phyloP scores from a whole-genome alignment of 805 yeast genomes.

The Barnettozyma salicaria region DNA sequence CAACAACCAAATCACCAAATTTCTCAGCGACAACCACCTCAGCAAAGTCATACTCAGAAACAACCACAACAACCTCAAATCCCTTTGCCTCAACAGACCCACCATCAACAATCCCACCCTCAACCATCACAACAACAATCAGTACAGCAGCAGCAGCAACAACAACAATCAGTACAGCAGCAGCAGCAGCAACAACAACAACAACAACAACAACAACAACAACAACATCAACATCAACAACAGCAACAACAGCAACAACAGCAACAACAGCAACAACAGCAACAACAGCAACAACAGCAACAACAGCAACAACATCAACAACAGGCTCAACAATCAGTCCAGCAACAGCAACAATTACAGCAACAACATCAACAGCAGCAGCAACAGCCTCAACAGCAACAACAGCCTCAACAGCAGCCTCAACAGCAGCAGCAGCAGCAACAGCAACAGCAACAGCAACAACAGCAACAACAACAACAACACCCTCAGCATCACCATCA shows the following conservation, averaged over 20 bases:
- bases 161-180: slow-evolving; percentile 22
- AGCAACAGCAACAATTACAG: slow-evolving; percentile 5
- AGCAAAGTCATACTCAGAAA: slow-evolving; percentile 14
- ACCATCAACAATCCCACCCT: slow-evolving; percentile 22
- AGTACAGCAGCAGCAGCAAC: slow-evolving; percentile 11
- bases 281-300: slow-evolving; percentile 9
- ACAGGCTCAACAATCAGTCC: slow-evolving; percentile 2
- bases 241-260: slow-evolving; percentile 11
- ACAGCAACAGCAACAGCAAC: slow-evolving; percentile 7
- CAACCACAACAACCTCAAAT: slow-evolving; percentile 8
- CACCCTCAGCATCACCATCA: slow-evolving; percentile 5
- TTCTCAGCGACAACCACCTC: slow-evolving; percentile 18
- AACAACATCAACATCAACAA: slow-evolving; percentile 8
- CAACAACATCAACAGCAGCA: slow-evolving; percentile 10
- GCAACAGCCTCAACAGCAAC: slow-evolving; percentile 11
- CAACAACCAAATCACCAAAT: slow-evolving; percentile 1
- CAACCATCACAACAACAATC: slow-evolving; percentile 1
- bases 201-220: slow-evolving; percentile 8
- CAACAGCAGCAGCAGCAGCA: slow-evolving; percentile 12
- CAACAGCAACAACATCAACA: slow-evolving; percentile 12
- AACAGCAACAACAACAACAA: slow-evolving; percentile 4
- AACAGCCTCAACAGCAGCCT: slow-evolving; percentile 10
- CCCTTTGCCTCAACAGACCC: slow-evolving; percentile 4
- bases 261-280: too few relatives aligned
- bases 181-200: slow-evolving; percentile 1